Evolutionary conservation across 192 early-diverging fungal genomes (phyloP).

Genomic region (Mortierella claussenii): DNA sequence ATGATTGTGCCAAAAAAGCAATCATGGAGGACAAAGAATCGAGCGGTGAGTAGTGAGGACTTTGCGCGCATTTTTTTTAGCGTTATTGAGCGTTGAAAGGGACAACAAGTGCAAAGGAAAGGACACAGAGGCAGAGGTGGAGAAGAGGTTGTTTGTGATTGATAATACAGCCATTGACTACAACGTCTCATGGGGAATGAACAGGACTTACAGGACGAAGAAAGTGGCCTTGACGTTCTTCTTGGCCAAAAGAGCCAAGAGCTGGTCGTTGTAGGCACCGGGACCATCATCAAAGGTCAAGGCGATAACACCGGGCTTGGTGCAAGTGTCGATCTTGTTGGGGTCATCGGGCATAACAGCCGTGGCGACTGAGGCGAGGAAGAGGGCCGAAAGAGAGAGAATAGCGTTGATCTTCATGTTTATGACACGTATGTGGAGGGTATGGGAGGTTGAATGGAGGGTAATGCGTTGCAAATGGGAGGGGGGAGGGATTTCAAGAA

Average conservation of each 20-base stretch:
- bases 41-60: slow-evolving; percentile 2
- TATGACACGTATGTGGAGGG: not conserved
- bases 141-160: too few relatives aligned
- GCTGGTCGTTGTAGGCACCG: slow-evolving; percentile 54
- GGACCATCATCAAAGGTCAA: slow-evolving; percentile 68
- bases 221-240: slow-evolving; percentile 74
- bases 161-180: too few relatives aligned
- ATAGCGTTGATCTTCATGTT: slow-evolving; percentile 49
- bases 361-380: slow-evolving; percentile 29
- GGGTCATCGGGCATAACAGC: slow-evolving; percentile 37
- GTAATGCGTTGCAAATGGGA: too few relatives aligned
- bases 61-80: too few relatives aligned
- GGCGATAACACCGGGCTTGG: slow-evolving; percentile 43
- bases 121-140: not conserved
- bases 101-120: too few relatives aligned
- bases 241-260: slow-evolving; percentile 61
- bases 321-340: slow-evolving; percentile 42
- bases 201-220: slow-evolving; percentile 66
- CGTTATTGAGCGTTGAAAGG: too few relatives aligned
- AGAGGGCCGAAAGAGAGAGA: slow-evolving; percentile 32
- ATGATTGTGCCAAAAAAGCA: too few relatives aligned
- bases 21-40: too few relatives aligned
- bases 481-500: not conserved
- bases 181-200: too few relatives aligned
- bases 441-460: slow-evolving; percentile 1